Evolutionary conservation across 1,139 yeast genomes (phyloP).

Genomic region (Saccharomyces hybrid): DNA sequence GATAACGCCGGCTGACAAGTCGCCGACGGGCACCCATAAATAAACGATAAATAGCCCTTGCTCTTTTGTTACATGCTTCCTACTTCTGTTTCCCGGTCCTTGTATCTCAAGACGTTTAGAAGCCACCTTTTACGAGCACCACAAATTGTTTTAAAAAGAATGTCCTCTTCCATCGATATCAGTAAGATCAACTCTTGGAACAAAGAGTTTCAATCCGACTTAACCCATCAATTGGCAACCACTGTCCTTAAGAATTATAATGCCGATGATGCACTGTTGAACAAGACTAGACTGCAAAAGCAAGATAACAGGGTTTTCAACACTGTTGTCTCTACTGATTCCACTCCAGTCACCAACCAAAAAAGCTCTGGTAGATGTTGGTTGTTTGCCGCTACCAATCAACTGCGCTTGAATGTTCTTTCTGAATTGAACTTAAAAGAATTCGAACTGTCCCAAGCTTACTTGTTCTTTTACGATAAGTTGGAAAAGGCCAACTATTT

Average conservation of each 20-base stretch:
- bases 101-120: not conserved
- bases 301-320: conserved; percentile 41
- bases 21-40: not conserved
- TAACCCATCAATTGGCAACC: conserved; percentile 34
- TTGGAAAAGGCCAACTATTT: conserved; percentile 70
- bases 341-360: conserved; percentile 68
- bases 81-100: not conserved
- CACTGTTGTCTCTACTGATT: conserved; percentile 52
- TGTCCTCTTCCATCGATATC: conserved; percentile 21
- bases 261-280: conserved; percentile 33
- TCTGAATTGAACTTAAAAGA: conserved; percentile 56
- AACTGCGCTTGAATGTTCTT: conserved; percentile 57
- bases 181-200: conserved; percentile 32
- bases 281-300: conserved; percentile 25
- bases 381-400: conserved; percentile 77
- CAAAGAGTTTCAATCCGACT: conserved; percentile 27
- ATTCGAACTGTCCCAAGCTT: conserved; percentile 68
- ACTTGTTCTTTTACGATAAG: conserved; percentile 66
- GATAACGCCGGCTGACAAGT: not conserved
- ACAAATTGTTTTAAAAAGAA: not conserved
- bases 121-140: not conserved
- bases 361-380: conserved; percentile 75
- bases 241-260: conserved; percentile 34
- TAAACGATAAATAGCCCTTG: not conserved
- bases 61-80: not conserved